Base-by-base conservation (phyloP, 345 rosid genomes). In the Carallia pectinifolia region DNA sequence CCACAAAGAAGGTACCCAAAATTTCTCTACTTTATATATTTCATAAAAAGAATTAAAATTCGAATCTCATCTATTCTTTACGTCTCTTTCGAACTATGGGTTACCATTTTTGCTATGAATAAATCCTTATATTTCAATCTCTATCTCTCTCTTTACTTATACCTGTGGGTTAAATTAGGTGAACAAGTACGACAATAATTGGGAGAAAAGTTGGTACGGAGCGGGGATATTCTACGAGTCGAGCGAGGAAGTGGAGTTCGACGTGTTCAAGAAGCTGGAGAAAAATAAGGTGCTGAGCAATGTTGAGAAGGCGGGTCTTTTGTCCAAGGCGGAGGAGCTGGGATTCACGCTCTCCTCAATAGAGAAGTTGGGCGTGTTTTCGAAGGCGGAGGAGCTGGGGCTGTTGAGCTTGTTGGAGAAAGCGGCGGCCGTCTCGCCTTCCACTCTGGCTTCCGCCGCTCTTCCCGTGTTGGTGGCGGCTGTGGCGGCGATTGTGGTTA, bases 131-230 rank as follows among this genome's bases (percentile, higher is more conserved):
- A 33, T 1, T 33, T 33, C 34, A 33, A 33, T 33, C 34, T 33
- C 34, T 33, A 1, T n/a, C 55, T 52, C 55, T 52, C 23, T 23
- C 23, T 52, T 4, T 52, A 52, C 13, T 4, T 13, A 12, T 52
- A 52, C 15, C 17, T 17, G 4, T 17, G 16, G 3, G 37, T 33
- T 52, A 13, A 47, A 67, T 5, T 74, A 86, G 98, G 97, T 94
- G 44, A 90, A 94, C 80, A 94, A 84, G 75, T 84, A 76, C 53
- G 99, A 94, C 60, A 64, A 59, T 0, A 69, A 27, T 61, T 91
- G 99, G 99, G 67, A 85, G 78, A 94, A 94, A 76, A 80, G 87
- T 44, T 94, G 99, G 97, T 94, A 78, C 70, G 99, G 97, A 16
- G 89, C 97, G 0, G 98, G 97, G 62, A 73, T 94, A 10, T 94